Base-by-base conservation (phyloP, 2,329 filamentous ascomycete species). In the Microcera coccophila region DNA sequence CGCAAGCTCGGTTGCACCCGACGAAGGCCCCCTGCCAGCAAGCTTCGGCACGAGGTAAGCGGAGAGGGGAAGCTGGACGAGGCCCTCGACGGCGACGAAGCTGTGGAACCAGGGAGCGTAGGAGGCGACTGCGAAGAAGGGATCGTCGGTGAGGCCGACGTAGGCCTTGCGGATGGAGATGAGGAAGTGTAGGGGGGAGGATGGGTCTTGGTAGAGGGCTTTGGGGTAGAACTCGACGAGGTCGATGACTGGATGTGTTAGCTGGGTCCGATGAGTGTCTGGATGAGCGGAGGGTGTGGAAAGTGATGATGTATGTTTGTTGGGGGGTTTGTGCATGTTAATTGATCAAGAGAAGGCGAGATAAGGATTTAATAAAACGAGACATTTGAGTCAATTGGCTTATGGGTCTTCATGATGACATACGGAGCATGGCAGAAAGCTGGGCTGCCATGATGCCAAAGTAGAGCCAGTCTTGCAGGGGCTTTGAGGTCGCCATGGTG, bases 191-290 rank as follows among this genome's bases (percentile, higher is more conserved):
- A 80, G 62, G 1, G 76, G 76, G 1, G 69, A 59, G 4, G 59
- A 63, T 1, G 66, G 54, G 0, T 64, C 45, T 3, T 62, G 55
- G 61, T 70, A 76, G 35, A 79, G 67, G 38, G 60, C 62, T 2
- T 55, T 44, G 1, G 78, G 78, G 57, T 79, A 80, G 50, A 77
- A 68, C 22, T 69, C 67, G 26, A 77, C 69, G 36, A 76, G 70
- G 53, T 81, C 78, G 35, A 79, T 68, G 50, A 69, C 77, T 80
- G 42, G 14, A 2, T 9, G 9, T 39, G 36, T 56, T 20, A 53
- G 44, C 47, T 4, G 31, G 17, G 18, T 11, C 18, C 36, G 15
- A 19, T 19, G 2, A 15, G 17, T 12, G 38, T 40, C 21, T 15
- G 18, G n/a, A n/a, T n/a, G n/a, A n/a, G n/a, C n/a, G n/a, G n/a